These are phyloP conservation scores for Suillus subalutaceus DNA, from an alignment of 768 basidiomycete genomes.

Conservation along the genomic window DNA sequence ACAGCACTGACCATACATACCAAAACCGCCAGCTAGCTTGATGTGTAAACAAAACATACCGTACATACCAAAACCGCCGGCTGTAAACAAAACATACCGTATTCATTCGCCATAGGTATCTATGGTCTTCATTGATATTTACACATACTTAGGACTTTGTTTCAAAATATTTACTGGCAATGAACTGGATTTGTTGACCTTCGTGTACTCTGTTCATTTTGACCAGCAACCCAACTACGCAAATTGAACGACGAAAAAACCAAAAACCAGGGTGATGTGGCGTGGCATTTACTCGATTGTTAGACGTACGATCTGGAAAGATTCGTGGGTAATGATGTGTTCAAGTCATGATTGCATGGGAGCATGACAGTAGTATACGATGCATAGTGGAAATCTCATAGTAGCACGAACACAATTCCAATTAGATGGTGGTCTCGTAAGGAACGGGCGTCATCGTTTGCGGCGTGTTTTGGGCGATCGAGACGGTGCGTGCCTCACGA, in stretches of 20 bases:
- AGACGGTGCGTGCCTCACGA: constrained; percentile 77
- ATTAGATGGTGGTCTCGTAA: constrained; percentile 96
- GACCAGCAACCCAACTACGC: neutral
- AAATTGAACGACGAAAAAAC: neutral
- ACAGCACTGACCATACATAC: neutral
- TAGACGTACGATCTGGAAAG: neutral
- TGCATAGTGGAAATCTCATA: constrained; percentile 20
- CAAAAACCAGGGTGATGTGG: neutral
- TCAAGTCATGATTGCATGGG: constrained; percentile 27
- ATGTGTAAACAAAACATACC: neutral
- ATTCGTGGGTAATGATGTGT: constrained; percentile 1
- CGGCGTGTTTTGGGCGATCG: constrained; percentile 72
- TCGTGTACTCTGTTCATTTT: neutral
- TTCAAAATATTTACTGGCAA: constrained; percentile 1
- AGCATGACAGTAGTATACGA: constrained; percentile 20
- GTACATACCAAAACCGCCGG: neutral
- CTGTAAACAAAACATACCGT: neutral
- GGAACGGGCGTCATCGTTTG: constrained; percentile 91
- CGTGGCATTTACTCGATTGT: neutral
- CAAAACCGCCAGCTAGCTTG: neutral
- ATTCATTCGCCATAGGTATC: neutral
- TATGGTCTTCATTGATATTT: neutral
- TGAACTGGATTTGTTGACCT: neutral
- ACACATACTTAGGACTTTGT: neutral
- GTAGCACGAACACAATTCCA: constrained; percentile 18